These are phyloP conservation scores for Triangularia setosa DNA, from an alignment of 2,329 filamentous ascomycete genomes.

Conservation along the genomic window DNA sequence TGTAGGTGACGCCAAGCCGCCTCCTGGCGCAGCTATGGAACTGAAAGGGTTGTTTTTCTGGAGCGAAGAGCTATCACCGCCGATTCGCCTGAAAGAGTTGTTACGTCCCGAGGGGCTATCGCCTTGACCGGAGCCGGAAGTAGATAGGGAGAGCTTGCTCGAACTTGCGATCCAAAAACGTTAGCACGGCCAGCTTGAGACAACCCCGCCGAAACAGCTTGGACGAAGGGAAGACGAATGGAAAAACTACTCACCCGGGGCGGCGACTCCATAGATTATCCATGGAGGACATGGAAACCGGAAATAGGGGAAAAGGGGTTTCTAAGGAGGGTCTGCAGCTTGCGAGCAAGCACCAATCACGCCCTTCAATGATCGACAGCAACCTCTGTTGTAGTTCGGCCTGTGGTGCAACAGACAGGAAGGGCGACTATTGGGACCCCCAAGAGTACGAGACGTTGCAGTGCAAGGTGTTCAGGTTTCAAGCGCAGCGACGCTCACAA, in stretches of 20 bases:
- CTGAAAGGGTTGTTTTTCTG: slow-evolving; percentile 74
- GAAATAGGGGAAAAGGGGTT: slow-evolving; percentile 18
- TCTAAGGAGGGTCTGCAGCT: slow-evolving; percentile 9
- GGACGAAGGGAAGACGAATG: slow-evolving; percentile 8
- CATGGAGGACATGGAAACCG: slow-evolving; percentile 43
- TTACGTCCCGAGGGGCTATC: slow-evolving; percentile 54
- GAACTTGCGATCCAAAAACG: slow-evolving; percentile 47
- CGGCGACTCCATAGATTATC: slow-evolving; percentile 75
- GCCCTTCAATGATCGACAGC: slow-evolving; percentile 14
- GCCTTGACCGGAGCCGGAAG: slow-evolving; percentile 53
- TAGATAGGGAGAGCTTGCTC: slow-evolving; percentile 88
- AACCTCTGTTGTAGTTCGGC: slow-evolving; percentile 3
- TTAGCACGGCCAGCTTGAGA: slow-evolving; percentile 10
- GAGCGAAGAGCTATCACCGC: slow-evolving; percentile 68
- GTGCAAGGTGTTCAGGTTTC: background rate
- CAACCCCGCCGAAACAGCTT: background rate
- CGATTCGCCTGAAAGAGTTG: slow-evolving; percentile 69
- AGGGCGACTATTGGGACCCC: slow-evolving; percentile 4
- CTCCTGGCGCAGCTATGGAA: slow-evolving; percentile 66
- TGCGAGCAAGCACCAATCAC: slow-evolving; percentile 15
- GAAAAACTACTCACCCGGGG: slow-evolving; percentile 61
- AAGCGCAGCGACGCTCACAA: background rate
- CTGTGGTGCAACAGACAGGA: slow-evolving; percentile 1
- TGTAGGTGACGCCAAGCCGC: slow-evolving; percentile 69
- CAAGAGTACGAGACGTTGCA: slow-evolving; percentile 6